Evolutionary conservation across 768 basidiomycete genomes (phyloP), one percentile per base, ranked within the genome.

Genomic region (Chalciporus chontae): DNA sequence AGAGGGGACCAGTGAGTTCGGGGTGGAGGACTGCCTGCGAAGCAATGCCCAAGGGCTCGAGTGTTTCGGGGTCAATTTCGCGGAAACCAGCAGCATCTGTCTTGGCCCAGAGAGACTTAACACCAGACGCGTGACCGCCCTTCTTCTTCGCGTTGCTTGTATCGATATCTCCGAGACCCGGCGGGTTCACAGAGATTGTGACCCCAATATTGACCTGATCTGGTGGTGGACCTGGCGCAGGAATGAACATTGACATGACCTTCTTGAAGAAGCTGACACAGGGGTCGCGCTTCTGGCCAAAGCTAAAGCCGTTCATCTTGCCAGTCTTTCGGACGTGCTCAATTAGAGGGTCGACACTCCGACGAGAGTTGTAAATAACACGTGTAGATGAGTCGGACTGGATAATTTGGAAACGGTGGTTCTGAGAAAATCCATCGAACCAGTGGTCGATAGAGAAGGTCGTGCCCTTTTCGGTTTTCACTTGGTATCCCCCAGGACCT

Each of bases 391-490:
- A 18, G 17, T 48, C 59, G 0, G 63, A 48, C 38, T 67, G 55
- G 23, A 59, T 53, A 57, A 74, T 71, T 48, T 71, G 66, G 57
- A 74, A 73, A 43, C 69, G 67, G 50, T 74, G 71, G 55, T 67
- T 67, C 52, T 70, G 63, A 15, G 68, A 64, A 41, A 74, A 66
- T 23, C 73, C 73, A 44, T 74, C 73, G 47, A 74, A 74, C 73
- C 72, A 71, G 43, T 73, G 73, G 41, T 65, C 56, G 6, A 68
- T 39, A 14, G 70, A 61, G 18, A 62, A 53, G 3, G 59, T 64
- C 6, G 50, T 26, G 14, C 55, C 61, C 10, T 55, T 53, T 42
- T 56, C 39, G 0, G 57, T 17, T 27, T 61, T 48, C 29, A 69
- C 63, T 47, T 70, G 61, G 47, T 57, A n/a, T 4, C 60, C 63